These are phyloP conservation scores for Setomelanomma holmii DNA, from an alignment of 2,329 filamentous ascomycete species.

Conservation along the genomic window DNA sequence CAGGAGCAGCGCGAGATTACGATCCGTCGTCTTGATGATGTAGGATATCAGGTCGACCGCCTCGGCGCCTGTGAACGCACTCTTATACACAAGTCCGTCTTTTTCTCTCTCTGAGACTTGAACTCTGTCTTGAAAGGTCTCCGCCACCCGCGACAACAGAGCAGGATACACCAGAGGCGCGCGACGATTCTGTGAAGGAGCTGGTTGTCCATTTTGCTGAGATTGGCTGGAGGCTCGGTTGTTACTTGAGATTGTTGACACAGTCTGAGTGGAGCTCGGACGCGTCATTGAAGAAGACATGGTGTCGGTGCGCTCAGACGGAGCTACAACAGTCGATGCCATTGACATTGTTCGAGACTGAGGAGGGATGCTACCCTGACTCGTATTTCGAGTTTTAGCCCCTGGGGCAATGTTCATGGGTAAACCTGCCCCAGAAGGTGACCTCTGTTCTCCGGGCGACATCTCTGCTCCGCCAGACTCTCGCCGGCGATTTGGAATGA, in stretches of 20 bases:
- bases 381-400: slow-evolving; percentile 42
- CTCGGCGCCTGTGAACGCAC: slow-evolving; percentile 93
- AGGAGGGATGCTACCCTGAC: slow-evolving; percentile 44
- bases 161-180: slow-evolving; percentile 93
- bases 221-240: slow-evolving; percentile 56
- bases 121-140: slow-evolving; percentile 90
- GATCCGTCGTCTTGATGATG: slow-evolving; percentile 95
- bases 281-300: slow-evolving; percentile 58
- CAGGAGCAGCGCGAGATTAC: slow-evolving; percentile 88
- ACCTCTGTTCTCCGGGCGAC: slow-evolving; percentile 25
- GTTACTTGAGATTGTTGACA: slow-evolving; percentile 28
- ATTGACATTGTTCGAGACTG: slow-evolving; percentile 83
- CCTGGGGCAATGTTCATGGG: slow-evolving; percentile 36
- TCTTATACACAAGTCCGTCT: slow-evolving; percentile 96
- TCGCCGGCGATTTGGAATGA: slow-evolving; percentile 79
- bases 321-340: slow-evolving; percentile 79
- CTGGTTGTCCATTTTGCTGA: slow-evolving; percentile 41
- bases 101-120: slow-evolving; percentile 87
- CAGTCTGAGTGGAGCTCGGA: slow-evolving; percentile 46
- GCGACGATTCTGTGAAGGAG: slow-evolving; percentile 62
- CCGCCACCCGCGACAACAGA: slow-evolving; percentile 88
- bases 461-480: slow-evolving; percentile 57
- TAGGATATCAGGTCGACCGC: slow-evolving; percentile 95
- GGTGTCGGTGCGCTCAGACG: slow-evolving; percentile 68
- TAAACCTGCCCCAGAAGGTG: slow-evolving; percentile 28